Percentiles rank a stretch among this genome's conserved stretches.
Evolutionary conservation across 371 early-diverging fungal species (phyloP).

Genomic region (Mortierella polycephala): DNA sequence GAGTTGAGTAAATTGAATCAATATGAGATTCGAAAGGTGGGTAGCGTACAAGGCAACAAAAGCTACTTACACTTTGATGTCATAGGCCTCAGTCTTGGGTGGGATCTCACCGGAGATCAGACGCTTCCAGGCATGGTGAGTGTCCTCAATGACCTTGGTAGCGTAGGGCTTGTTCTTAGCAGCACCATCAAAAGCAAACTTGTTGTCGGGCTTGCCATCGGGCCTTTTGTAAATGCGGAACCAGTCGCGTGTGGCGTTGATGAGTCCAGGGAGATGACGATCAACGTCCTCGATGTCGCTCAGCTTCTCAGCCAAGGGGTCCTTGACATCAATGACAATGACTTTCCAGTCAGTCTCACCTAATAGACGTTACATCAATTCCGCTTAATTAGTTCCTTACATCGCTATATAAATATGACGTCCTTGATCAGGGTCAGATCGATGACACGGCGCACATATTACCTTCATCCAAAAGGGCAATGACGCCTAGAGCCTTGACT

Average conservation of each 20-base stretch:
- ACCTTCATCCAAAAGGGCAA: constrained; percentile 98
- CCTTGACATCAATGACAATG: constrained; percentile 95
- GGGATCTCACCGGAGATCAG: constrained; percentile 78
- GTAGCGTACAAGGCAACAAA: background rate
- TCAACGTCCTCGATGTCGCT: constrained; percentile 99
- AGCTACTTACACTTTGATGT: constrained; percentile 70
- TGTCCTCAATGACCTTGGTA: constrained; percentile 90
- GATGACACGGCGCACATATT: background rate
- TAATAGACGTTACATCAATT: constrained; percentile 4
- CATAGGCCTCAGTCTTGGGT: constrained; percentile 71
- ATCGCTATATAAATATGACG: too few species aligned
- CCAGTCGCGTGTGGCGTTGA: constrained; percentile 97
- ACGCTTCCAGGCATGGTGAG: constrained; percentile 95
- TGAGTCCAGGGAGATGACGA: constrained; percentile 92
- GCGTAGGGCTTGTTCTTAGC: constrained; percentile 93
- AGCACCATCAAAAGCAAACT: constrained; percentile 96
- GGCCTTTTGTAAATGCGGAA: constrained; percentile 99
- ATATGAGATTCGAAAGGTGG: too few species aligned
- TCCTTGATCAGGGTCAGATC: too few species aligned
- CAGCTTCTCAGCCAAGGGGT: constrained; percentile 91
- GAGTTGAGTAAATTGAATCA: background rate
- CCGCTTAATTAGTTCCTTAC: too few species aligned
- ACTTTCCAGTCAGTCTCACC: constrained; percentile 99
- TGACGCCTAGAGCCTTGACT: constrained; percentile 97
- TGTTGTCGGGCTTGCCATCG: constrained; percentile 98